Conservation (phyloP, 176 grass and related monocot species). For the Ananas comosus region DNA sequence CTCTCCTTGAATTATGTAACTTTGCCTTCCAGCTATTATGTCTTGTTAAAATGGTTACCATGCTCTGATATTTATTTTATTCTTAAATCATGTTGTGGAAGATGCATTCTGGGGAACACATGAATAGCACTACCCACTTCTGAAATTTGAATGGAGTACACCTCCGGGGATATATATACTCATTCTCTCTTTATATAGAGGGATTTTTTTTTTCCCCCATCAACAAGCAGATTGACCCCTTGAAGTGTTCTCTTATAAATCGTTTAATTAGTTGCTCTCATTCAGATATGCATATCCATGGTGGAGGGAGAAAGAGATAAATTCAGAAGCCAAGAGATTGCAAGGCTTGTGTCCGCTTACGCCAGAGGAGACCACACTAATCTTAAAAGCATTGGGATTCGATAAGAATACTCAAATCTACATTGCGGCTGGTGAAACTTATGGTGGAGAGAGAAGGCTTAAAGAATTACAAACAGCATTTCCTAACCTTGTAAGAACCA, state of each 20-base stretch:
- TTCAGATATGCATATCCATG: constrained; percentile 93
- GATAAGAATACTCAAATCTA: constrained; percentile 57
- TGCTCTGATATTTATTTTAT: not conserved
- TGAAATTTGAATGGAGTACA: too few species aligned
- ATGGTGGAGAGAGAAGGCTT: constrained; percentile 69
- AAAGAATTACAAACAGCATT: constrained; percentile 49
- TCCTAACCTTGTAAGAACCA: constrained; percentile 55
- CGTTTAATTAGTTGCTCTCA: constrained; percentile 12
- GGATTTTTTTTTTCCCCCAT: not conserved
- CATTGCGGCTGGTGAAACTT: constrained; percentile 84
- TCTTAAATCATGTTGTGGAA: not conserved
- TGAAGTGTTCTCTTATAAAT: not conserved
- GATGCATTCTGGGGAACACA: not conserved
- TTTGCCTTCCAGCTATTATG: not conserved
- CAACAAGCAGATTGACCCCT: not conserved
- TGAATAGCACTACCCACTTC: too few species aligned
- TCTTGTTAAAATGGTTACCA: not conserved
- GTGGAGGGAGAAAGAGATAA: constrained; percentile 97
- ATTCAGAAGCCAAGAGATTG: constrained; percentile 65
- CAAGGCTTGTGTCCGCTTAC: constrained; percentile 92
- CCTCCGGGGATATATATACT: too few species aligned
- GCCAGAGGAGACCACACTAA: constrained; percentile 65
- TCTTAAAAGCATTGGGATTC: constrained; percentile 80
- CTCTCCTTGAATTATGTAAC: not conserved
- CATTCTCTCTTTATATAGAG: too few species aligned